These are phyloP conservation scores for Verbena officinalis DNA, from an alignment of 257 asterid genomes.

Conservation along the genomic window DNA sequence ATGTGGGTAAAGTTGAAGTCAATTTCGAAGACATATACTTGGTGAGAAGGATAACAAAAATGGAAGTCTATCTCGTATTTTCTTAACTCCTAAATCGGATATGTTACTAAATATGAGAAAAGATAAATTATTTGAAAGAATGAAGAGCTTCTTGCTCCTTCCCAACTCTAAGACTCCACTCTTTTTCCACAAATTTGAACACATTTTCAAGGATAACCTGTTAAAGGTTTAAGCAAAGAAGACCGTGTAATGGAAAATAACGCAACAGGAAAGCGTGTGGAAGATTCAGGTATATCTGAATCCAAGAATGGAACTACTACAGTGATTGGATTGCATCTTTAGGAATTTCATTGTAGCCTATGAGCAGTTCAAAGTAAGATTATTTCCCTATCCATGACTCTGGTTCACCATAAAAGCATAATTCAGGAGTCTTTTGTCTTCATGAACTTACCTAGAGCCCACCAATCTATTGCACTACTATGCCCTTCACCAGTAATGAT, in stretches of 20 bases:
- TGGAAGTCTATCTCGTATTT: background rate
- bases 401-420: background rate
- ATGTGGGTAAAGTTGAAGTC: background rate
- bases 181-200: no score
- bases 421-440: background rate
- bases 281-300: no score
- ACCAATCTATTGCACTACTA: slow-evolving; percentile 98
- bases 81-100: background rate
- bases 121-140: background rate
- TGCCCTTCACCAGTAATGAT: slow-evolving; percentile 92
- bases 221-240: no score
- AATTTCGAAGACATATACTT: background rate
- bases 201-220: no score
- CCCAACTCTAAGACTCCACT: background rate
- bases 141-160: background rate
- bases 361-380: slow-evolving; percentile 1
- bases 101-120: background rate
- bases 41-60: background rate
- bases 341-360: no score
- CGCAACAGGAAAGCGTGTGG: no score
- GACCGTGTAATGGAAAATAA: no score
- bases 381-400: background rate
- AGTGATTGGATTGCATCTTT: background rate
- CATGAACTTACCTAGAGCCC: slow-evolving; percentile 86
- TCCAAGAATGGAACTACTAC: no score